Percentiles rank a stretch among this genome's conserved stretches.
Evolutionary conservation across 768 basidiomycete species (phyloP).

Genomic region (Mycena chlorophos): DNA sequence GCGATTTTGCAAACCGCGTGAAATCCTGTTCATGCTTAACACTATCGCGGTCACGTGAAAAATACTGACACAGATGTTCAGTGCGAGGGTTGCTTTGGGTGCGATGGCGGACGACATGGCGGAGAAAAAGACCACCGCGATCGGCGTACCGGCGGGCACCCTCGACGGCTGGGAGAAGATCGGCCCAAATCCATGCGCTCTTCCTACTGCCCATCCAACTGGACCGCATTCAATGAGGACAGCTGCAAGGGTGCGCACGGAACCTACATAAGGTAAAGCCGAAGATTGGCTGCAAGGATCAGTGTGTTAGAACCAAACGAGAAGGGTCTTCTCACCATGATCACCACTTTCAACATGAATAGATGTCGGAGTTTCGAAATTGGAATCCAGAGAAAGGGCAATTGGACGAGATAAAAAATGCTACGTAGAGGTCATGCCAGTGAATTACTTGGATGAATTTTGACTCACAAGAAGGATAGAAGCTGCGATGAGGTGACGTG

Average conservation of each 20-base stretch:
- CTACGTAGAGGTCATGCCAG: conserved; percentile 2
- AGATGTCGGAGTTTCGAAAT: conserved; percentile 25
- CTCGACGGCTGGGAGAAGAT: conserved; percentile 20
- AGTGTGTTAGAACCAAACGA: background rate
- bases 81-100: conserved; percentile 23
- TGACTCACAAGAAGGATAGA: conserved; percentile 14
- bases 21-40: conserved; percentile 16
- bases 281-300: conserved; percentile 20
- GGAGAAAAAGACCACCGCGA: conserved; percentile 19
- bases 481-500: conserved; percentile 50
- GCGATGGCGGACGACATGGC: conserved; percentile 25
- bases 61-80: conserved; percentile 22
- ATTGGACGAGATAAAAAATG: conserved; percentile 24
- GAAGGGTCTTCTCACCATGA: conserved; percentile 17
- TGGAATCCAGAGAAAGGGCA: conserved; percentile 22
- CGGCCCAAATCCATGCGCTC: conserved; percentile 24
- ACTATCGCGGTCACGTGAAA: background rate
- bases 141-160: conserved; percentile 12
- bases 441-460: background rate
- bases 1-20: conserved; percentile 25
- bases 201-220: conserved; percentile 26
- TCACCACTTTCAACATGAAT: conserved; percentile 24
- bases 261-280: conserved; percentile 23
- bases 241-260: background rate
- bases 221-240: background rate